phyloP scores from a whole-genome alignment of 192 early-diverging fungal genomes.

The Backusella westeae region DNA sequence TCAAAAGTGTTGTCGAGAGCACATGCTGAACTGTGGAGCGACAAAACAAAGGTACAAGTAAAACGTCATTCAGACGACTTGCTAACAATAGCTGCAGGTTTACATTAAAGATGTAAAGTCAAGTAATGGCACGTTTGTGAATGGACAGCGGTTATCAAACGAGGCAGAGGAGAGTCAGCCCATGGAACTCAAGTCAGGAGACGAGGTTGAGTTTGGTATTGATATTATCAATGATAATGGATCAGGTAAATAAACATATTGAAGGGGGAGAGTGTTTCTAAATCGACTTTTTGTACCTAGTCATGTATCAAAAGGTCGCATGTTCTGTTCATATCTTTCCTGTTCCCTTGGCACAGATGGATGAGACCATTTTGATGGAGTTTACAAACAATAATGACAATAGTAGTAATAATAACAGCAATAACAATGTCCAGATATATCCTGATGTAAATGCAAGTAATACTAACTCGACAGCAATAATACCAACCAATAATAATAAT shows the following conservation, averaged over 20 bases:
- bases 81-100: conserved; percentile 38
- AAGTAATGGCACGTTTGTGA: conserved; percentile 82
- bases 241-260: conserved; percentile 33
- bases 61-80: too few relatives aligned
- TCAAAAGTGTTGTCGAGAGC: conserved; percentile 75
- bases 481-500: too few relatives aligned
- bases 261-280: neutral
- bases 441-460: conserved; percentile 10
- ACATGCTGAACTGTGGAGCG: conserved; percentile 75
- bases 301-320: conserved; percentile 37
- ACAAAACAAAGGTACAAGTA: conserved; percentile 53
- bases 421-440: conserved; percentile 15
- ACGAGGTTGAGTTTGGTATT: conserved; percentile 74
- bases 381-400: neutral
- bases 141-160: conserved; percentile 63
- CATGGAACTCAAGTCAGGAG: conserved; percentile 56
- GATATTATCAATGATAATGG: conserved; percentile 78
- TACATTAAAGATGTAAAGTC: conserved; percentile 74
- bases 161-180: conserved; percentile 62
- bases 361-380: conserved; percentile 17
- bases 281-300: neutral
- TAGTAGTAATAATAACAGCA: neutral
- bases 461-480: too few relatives aligned
- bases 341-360: conserved; percentile 12
- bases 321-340: conserved; percentile 21